These are phyloP conservation scores for Naganishia vaughanmartiniae DNA, from an alignment of 768 basidiomycete genomes.

Conservation along the genomic window DNA sequence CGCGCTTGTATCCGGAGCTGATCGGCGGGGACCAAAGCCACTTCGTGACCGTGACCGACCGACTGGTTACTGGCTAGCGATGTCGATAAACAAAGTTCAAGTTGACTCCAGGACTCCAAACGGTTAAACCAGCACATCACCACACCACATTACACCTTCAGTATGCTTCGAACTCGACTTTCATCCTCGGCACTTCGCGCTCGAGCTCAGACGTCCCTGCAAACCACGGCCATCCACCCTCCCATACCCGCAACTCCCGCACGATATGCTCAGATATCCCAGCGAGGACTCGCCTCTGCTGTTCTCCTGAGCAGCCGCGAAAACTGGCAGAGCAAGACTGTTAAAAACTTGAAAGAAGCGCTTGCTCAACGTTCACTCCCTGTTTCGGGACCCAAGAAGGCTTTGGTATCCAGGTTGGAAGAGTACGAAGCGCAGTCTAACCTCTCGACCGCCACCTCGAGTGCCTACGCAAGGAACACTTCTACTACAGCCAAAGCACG, in stretches of 20 bases:
- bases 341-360: slow-evolving; percentile 44
- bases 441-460: slow-evolving; percentile 5
- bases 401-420: slow-evolving; percentile 60
- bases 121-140: too few relatives aligned
- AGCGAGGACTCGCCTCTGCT: slow-evolving; percentile 43
- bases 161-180: slow-evolving; percentile 46
- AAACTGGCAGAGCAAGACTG: slow-evolving; percentile 48
- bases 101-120: too few relatives aligned
- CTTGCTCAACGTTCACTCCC: slow-evolving; percentile 44
- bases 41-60: too few relatives aligned
- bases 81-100: too few relatives aligned
- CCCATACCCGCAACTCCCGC: slow-evolving; percentile 26
- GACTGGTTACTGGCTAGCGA: too few relatives aligned
- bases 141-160: background rate
- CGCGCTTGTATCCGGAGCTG: slow-evolving; percentile 22
- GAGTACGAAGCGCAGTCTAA: slow-evolving; percentile 49
- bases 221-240: slow-evolving; percentile 23
- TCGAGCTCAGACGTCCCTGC: slow-evolving; percentile 28
- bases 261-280: slow-evolving; percentile 29
- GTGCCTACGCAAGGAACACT: slow-evolving; percentile 3
- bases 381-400: slow-evolving; percentile 60
- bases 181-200: slow-evolving; percentile 43
- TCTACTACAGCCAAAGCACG: slow-evolving; percentile 44
- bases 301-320: slow-evolving; percentile 43
- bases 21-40: background rate